Evolutionary conservation across 176 grass and related monocot genomes (phyloP).

Genomic region (Oropetium thomaeum): DNA sequence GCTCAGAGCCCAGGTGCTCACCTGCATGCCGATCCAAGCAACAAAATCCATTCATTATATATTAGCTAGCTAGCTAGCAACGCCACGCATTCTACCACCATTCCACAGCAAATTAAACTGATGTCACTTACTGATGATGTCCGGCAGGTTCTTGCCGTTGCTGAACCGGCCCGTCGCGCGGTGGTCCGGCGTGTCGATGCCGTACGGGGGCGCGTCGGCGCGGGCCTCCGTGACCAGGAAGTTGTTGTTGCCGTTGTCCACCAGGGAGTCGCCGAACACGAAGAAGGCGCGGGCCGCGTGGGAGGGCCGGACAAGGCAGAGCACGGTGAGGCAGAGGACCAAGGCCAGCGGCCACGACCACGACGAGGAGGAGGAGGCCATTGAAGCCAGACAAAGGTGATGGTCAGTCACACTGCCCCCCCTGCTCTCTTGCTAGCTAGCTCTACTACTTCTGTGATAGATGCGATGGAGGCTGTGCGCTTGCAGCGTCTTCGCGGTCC

Average conservation of each 20-base stretch:
- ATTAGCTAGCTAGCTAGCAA: no score
- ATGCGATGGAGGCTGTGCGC: neutral
- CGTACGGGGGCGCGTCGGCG: conserved; percentile 77
- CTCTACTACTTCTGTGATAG: neutral
- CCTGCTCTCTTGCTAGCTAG: neutral
- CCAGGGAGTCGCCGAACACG: conserved; percentile 93
- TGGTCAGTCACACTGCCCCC: no score
- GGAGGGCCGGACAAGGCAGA: neutral
- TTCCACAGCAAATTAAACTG: no score
- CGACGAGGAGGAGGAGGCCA: conserved; percentile 24
- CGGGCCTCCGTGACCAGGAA: conserved; percentile 64
- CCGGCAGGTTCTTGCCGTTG: conserved; percentile 82
- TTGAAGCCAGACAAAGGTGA: neutral
- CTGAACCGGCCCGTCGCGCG: conserved; percentile 66
- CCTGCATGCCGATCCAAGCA: conserved; percentile 56
- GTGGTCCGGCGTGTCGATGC: conserved; percentile 69
- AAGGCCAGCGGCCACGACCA: neutral
- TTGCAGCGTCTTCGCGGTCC: neutral
- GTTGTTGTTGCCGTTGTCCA: conserved; percentile 97
- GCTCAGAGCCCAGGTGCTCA: conserved; percentile 66
- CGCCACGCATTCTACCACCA: no score
- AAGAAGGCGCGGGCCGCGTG: conserved; percentile 77
- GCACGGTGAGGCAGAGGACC: conserved; percentile 8
- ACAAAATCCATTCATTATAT: no score
- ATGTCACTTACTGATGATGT: conserved; percentile 78